phyloP scores from a whole-genome alignment of 2,329 filamentous ascomycete species.

The Clonostachys sp. region DNA sequence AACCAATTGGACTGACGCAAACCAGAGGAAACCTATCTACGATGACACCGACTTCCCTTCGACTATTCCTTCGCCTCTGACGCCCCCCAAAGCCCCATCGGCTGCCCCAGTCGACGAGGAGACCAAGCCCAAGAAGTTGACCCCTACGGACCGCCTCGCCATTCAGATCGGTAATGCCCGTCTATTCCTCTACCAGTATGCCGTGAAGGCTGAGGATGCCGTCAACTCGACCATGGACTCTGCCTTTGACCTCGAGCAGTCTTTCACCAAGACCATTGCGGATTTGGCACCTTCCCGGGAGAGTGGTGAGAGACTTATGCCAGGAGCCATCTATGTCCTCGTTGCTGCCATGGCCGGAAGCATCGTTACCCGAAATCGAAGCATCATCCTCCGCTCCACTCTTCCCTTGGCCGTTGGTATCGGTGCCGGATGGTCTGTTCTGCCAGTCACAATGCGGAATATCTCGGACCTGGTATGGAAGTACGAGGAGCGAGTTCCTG shows the following conservation, averaged over 20 bases:
- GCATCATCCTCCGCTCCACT: constrained; percentile 72
- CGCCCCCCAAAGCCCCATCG: constrained; percentile 8
- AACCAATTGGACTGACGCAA: not conserved
- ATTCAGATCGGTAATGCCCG: constrained; percentile 75
- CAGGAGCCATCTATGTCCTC: constrained; percentile 85
- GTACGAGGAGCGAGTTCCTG: constrained; percentile 87
- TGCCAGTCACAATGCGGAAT: constrained; percentile 89
- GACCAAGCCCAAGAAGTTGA: constrained; percentile 48
- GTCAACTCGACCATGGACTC: constrained; percentile 79
- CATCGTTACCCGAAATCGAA: constrained; percentile 85
- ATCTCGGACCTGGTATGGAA: constrained; percentile 82
- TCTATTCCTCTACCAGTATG: constrained; percentile 73
- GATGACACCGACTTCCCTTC: constrained; percentile 56
- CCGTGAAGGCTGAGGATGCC: constrained; percentile 70
- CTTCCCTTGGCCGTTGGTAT: constrained; percentile 78
- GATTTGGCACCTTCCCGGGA: constrained; percentile 82
- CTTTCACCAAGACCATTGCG: constrained; percentile 84
- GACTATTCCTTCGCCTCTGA: constrained; percentile 19
- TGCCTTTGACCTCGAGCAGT: constrained; percentile 80
- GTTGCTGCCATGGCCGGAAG: constrained; percentile 93
- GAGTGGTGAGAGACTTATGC: constrained; percentile 83
- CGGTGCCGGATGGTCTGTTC: constrained; percentile 74
- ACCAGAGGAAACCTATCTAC: constrained; percentile 70
- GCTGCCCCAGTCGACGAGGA: constrained; percentile 16
- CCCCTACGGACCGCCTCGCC: constrained; percentile 86